Base-by-base conservation (phyloP, 164 flowering plant species). In the Macadamia integrifolia region DNA sequence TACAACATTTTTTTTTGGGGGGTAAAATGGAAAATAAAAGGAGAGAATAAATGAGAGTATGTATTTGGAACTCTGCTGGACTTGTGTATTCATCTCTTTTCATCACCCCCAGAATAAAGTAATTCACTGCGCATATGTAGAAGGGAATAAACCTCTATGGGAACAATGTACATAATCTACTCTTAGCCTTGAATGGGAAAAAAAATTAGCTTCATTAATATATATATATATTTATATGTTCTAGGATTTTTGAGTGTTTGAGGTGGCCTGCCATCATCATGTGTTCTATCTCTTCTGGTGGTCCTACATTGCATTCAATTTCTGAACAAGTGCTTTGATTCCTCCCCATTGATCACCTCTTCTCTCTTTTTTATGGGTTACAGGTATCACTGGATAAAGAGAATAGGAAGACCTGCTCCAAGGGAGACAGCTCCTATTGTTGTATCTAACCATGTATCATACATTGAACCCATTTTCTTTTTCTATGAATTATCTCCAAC, bases 351-450 rank as follows among this genome's bases (percentile, higher is more conserved):
- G 17, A 14, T 15, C 29, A 2, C 3, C 23, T 13, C 43, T 35
- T 58, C 9, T 6, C 9, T 10, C 43, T 12, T 3, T 7, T 60
- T 55, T 56, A 42, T 12, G 0, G 50, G 63, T 61, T 77, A 79
- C 88, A 94, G 99, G 12, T 92, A 92, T 74, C 97, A 94, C 30
- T 94, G 99, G 97, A 92, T 94, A 68, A 87, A 71, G 82, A 69
- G 92, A 53, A 87, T 76, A 76, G 97, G 99, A 53, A 86, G 75
- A 66, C 99, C 95, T 35, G 95, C 87, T 66, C 80, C 90, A 8
- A 86, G 97, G 75, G 87, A 87, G 73, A 74, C 66, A 58, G 97
- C 99, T 69, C 99, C 99, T n/a, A 89, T 94, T 23, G 84, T 92
- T 81, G 97, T 94, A 65, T 92, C 93, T 13, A 92, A 94, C 74